A percentile compares a stretch with the other conserved stretches of the same genome.
Evolutionary conservation across 1,284 basidiomycete genomes (phyloP).

Genomic region (Boletus smithii): DNA sequence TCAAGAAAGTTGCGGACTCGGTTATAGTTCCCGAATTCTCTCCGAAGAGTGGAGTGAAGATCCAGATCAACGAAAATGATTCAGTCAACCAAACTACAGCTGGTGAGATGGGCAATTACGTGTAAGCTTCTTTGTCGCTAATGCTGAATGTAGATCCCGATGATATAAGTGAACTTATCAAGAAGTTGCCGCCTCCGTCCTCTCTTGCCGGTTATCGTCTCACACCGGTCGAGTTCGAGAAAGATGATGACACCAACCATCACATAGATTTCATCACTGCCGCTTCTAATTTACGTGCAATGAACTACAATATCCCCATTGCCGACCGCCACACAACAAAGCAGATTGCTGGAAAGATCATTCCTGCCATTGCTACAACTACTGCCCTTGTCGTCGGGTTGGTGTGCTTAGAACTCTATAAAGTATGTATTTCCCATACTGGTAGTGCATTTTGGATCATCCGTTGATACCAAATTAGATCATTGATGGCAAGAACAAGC

Average conservation of each 20-base stretch:
- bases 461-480: constrained; percentile 49
- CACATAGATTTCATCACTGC: constrained; percentile 99
- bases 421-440: constrained; percentile 47
- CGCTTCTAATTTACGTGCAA: constrained; percentile 94
- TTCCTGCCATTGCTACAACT: constrained; percentile 98
- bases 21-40: constrained; percentile 91
- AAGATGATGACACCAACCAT: constrained; percentile 97
- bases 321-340: constrained; percentile 96
- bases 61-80: constrained; percentile 95
- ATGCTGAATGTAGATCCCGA: constrained; percentile 42
- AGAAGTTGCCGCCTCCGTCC: constrained; percentile 80
- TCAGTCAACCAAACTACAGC: constrained; percentile 58
- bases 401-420: constrained; percentile 96
- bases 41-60: constrained; percentile 89
- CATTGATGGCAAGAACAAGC: constrained; percentile 90
- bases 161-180: constrained; percentile 56
- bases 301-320: constrained; percentile 89
- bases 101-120: constrained; percentile 32
- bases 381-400: constrained; percentile 94
- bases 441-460: neutral
- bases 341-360: constrained; percentile 99
- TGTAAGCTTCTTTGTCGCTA: constrained; percentile 1
- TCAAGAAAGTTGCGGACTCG: constrained; percentile 84
- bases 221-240: constrained; percentile 96
- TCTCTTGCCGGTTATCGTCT: constrained; percentile 94